Base-by-base conservation (phyloP, 1,139 yeast genomes). In the Diutina sp. region DNA sequence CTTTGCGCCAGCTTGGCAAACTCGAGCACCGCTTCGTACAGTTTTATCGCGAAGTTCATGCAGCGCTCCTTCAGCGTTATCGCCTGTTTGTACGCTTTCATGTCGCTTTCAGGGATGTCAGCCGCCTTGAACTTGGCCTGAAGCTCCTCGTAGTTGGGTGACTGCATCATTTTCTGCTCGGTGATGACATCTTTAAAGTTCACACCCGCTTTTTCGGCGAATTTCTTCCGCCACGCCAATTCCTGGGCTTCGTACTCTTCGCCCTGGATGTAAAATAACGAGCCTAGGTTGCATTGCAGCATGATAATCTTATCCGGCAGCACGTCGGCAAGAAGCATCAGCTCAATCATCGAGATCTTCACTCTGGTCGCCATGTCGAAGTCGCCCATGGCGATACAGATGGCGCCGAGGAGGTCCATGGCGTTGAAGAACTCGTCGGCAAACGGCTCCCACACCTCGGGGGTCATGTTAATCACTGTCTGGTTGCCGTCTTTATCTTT, bases 401-500 rank as follows among this genome's bases (percentile, higher is more conserved):
- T 74, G 1, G 90, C 89, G 8, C 85, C 80, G 60, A 83, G 77
- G 58, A 87, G 65, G 62, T 87, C 93, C 71, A 90, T 75, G 2
- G 88, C 86, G 58, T 83, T 83, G 69, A 88, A 85, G 60, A 84
- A 78, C 65, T 88, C 96, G 60, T 85, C 90, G 44, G 84, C 72
- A 63, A 85, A 87, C 2, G 91, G 90, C 60, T 78, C 45, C 38
- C 45, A 55, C 52, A 44, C 30, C 25, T 55, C 51, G 35, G 56
- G 56, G 4, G 28, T 32, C 14, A 32, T 70, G 18, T 66, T 62
- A 21, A 71, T 59, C 4, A 64, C 58, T 8, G 67, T 60, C n/a
- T 63, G 63, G 9, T 60, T 63, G 11, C 65, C 65, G 46, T 60
- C 60, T 47, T 61, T 62, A 51, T 59, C 60, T 18, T 67, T 59